Evolutionary conservation across 2,329 filamentous ascomycete genomes (phyloP).

Genomic region (Paracamarosporium sp.): DNA sequence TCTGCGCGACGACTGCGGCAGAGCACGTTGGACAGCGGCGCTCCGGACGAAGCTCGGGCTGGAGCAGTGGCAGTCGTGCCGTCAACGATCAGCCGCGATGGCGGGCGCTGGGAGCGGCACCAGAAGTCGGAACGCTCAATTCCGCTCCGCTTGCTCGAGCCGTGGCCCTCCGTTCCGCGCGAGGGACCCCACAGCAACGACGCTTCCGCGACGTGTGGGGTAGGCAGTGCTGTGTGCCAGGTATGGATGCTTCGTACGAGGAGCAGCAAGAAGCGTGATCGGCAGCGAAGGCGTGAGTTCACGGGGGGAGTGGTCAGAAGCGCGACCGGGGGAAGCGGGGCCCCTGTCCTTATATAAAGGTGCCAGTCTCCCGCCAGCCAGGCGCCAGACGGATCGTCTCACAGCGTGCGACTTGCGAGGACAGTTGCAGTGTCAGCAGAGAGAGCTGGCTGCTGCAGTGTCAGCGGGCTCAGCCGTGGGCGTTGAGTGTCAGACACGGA

Average conservation of each 20-base stretch:
- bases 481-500: neutral
- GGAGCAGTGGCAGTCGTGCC: constrained; percentile 25
- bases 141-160: constrained; percentile 20
- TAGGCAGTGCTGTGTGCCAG: neutral
- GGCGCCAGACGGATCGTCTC: no score
- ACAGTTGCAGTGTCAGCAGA: neutral
- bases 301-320: neutral
- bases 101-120: neutral
- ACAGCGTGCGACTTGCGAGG: neutral
- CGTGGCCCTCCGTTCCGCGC: no score
- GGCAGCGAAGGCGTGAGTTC: neutral
- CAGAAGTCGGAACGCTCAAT: constrained; percentile 18
- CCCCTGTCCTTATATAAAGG: neutral
- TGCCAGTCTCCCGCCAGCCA: no score
- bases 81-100: constrained; percentile 24
- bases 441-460: no score
- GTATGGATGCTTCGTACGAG: neutral
- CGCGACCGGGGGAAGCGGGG: neutral
- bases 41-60: neutral
- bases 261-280: neutral
- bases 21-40: neutral
- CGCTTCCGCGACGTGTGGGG: constrained; percentile 7
- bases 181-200: constrained; percentile 4
- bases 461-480: neutral
- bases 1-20: neutral